Evolutionary conservation across 768 basidiomycete genomes (phyloP).

Genomic region (Auriculariales sp.): DNA sequence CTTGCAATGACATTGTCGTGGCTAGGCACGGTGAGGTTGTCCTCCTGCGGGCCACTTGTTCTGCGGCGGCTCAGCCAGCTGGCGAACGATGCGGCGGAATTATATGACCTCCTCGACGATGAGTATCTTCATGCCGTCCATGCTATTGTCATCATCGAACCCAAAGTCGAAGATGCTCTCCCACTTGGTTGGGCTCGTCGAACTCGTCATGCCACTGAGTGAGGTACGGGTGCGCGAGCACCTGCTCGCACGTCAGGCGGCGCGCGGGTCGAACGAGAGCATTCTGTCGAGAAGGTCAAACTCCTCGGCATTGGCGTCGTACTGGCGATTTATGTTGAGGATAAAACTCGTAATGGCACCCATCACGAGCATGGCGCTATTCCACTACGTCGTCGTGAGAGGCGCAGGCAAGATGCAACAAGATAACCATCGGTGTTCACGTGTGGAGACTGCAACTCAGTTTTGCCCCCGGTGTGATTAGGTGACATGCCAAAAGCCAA

Average conservation of each 20-base stretch:
- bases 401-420: too few relatives aligned
- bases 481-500: too few relatives aligned
- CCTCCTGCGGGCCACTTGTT: constrained; percentile 70
- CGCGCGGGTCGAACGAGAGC: constrained; percentile 90
- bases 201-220: constrained; percentile 98
- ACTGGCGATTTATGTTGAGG: too few relatives aligned
- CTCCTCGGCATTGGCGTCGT: constrained; percentile 84
- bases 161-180: constrained; percentile 72
- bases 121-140: constrained; percentile 92
- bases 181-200: constrained; percentile 83
- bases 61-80: constrained; percentile 55
- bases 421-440: too few relatives aligned
- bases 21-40: constrained; percentile 48
- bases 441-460: too few relatives aligned
- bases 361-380: too few relatives aligned
- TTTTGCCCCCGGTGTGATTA: too few relatives aligned
- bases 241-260: constrained; percentile 92
- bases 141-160: constrained; percentile 92
- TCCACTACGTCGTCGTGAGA: too few relatives aligned
- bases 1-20: constrained; percentile 73
- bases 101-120: constrained; percentile 85
- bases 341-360: too few relatives aligned
- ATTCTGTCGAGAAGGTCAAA: constrained; percentile 85
- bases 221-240: constrained; percentile 86
- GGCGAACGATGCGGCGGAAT: constrained; percentile 83